Evolutionary conservation across 2,329 filamentous ascomycete species (phyloP).

Genomic region (Triangularia verruculosa): DNA sequence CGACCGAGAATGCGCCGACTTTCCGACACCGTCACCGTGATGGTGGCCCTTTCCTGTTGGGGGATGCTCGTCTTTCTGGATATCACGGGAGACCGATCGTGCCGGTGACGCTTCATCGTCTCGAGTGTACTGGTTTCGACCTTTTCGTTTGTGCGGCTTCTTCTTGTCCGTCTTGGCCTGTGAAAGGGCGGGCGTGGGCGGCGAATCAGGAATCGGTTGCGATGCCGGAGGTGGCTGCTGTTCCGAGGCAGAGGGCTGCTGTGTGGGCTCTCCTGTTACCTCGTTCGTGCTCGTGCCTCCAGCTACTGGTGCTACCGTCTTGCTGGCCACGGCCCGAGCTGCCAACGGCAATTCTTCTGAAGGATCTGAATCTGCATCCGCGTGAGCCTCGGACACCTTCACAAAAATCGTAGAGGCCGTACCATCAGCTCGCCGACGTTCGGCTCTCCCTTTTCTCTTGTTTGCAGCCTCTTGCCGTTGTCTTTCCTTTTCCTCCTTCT

Average conservation of each 20-base stretch:
- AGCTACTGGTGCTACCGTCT: slow-evolving; percentile 22
- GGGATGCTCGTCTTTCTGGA: slow-evolving; percentile 46
- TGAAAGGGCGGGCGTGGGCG: slow-evolving; percentile 41
- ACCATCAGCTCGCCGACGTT: slow-evolving; percentile 80
- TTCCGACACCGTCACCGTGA: slow-evolving; percentile 39
- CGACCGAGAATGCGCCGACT: slow-evolving; percentile 49
- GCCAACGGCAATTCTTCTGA: slow-evolving; percentile 64
- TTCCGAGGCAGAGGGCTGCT: slow-evolving; percentile 29
- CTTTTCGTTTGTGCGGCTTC: slow-evolving; percentile 60
- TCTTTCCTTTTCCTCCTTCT: slow-evolving; percentile 71
- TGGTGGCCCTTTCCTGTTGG: slow-evolving; percentile 31
- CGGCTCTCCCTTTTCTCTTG: slow-evolving; percentile 78
- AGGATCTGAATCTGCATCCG: slow-evolving; percentile 63
- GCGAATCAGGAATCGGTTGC: slow-evolving; percentile 47
- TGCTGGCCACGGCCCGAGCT: slow-evolving; percentile 36
- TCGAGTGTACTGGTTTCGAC: slow-evolving; percentile 80
- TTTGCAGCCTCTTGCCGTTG: slow-evolving; percentile 71
- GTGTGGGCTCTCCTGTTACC: slow-evolving; percentile 21
- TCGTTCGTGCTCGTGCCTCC: slow-evolving; percentile 20
- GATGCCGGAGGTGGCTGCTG: slow-evolving; percentile 42
- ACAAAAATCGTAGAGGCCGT: slow-evolving; percentile 32
- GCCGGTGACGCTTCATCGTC: slow-evolving; percentile 61
- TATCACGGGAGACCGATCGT: slow-evolving; percentile 51
- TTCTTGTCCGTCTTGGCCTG: slow-evolving; percentile 61
- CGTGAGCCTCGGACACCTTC: slow-evolving; percentile 37